Conservation (phyloP, 1,139 yeast species). For the Barnettozyma hawaiiensis region DNA sequence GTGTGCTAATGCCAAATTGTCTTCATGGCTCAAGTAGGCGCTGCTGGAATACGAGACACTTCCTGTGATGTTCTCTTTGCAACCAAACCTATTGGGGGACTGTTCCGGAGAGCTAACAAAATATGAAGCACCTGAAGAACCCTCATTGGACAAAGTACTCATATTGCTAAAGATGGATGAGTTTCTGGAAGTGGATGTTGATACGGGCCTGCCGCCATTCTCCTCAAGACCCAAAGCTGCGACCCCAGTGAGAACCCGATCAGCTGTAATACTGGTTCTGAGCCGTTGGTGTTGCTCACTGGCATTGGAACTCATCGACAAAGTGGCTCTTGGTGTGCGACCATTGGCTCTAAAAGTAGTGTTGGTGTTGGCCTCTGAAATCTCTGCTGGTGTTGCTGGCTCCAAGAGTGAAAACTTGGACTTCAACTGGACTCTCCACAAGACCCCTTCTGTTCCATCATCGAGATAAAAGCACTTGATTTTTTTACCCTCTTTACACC, state of each 20-base stretch:
- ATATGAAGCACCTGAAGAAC: background rate
- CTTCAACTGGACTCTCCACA: slow-evolving; percentile 11
- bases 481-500: slow-evolving; percentile 5
- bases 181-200: background rate
- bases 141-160: background rate
- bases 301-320: background rate
- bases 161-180: background rate
- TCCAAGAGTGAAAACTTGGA: slow-evolving; percentile 11
- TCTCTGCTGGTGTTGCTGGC: slow-evolving; percentile 5
- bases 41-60: background rate
- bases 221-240: background rate
- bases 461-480: slow-evolving; percentile 16
- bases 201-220: background rate
- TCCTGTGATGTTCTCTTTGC: background rate
- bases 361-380: slow-evolving; percentile 1
- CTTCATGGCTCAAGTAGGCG: background rate
- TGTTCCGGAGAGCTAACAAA: background rate
- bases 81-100: background rate
- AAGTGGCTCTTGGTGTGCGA: background rate
- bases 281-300: background rate
- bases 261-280: background rate
- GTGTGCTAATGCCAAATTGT: background rate
- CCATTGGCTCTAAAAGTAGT: background rate
- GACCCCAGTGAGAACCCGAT: background rate
- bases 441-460: slow-evolving; percentile 7